Evolutionary conservation across 169 alveolate genomes (phyloP), one percentile per base, ranked within the genome.

Genomic region (Plasmodium vinckei): DNA sequence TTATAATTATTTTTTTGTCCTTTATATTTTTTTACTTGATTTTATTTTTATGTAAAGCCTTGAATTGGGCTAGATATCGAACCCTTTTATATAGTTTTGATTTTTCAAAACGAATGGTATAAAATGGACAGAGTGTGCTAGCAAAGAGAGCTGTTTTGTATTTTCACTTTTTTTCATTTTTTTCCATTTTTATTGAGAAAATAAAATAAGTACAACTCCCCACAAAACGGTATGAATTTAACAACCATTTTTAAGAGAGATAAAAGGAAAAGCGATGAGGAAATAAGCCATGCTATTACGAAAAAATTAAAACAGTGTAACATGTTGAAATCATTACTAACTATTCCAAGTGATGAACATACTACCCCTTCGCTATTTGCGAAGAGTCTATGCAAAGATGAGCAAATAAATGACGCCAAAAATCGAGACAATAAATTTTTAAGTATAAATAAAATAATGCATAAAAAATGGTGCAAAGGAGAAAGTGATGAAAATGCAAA

Each of bases 231-330:
- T 79, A 79, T 79, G 89, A 79, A 53, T 79, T 19, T 53, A 64
- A 79, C 89, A 79, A 79, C 21, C 19, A 79, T 13, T 60, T 65
- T 51, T 79, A 79, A 51, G 7, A 70, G 89, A 59, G 69, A 79
- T 27, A 79, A 79, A 23, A 79, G 89, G 68, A 79, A 79, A 79
- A 79, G 89, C 64, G 72, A 79, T 77, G 89, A 79, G 77, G 82
- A 53, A 79, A 79, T 57, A 79, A 63, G 77, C 54, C 69, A 79
- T 79, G 89, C 33, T 65, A 65, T 79, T 65, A 64, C 53, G 79
- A 79, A 79, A 65, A 79, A 79, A 79, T 51, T 65, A 68, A 79
- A 79, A 46, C 10, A 79, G 23, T 51, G 71, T 57, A 79, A 79
- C 65, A 79, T 79, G 89, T 79, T 65, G 27, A 79, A 64, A 27